Evolutionary conservation across 176 grass and related monocot species (phyloP).

Genomic region (Leersia perrieri): DNA sequence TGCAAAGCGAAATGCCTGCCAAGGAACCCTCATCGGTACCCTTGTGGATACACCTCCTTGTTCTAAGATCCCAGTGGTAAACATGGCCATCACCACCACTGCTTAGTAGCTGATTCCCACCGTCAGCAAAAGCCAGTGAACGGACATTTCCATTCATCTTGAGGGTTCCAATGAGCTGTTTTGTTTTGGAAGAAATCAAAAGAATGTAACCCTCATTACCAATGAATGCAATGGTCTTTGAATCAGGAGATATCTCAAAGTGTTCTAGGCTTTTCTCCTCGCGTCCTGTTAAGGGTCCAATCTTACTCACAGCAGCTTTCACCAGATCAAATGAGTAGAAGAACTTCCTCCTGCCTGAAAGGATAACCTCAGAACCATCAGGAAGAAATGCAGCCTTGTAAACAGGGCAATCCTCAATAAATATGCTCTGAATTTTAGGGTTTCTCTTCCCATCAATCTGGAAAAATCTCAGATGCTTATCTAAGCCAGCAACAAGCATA

Average conservation of each 20-base stretch:
- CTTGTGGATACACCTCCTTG: constrained; percentile 76
- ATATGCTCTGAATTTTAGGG: constrained; percentile 72
- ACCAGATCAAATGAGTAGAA: constrained; percentile 87
- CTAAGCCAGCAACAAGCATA: constrained; percentile 67
- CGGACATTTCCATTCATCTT: constrained; percentile 85
- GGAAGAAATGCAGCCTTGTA: constrained; percentile 72
- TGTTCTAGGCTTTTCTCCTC: constrained; percentile 83
- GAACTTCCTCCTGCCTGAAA: constrained; percentile 73
- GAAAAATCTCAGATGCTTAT: constrained; percentile 70
- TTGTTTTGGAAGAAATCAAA: constrained; percentile 74
- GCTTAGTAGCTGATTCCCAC: constrained; percentile 62
- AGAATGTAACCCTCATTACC: constrained; percentile 86
- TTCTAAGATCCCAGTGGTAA: constrained; percentile 86
- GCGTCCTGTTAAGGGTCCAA: constrained; percentile 60
- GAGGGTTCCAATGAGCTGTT: constrained; percentile 74
- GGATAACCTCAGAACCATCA: constrained; percentile 75
- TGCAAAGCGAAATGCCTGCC: constrained; percentile 48
- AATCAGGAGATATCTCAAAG: constrained; percentile 90
- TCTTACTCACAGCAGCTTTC: constrained; percentile 60
- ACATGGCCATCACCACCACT: constrained; percentile 70
- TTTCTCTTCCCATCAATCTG: constrained; percentile 82
- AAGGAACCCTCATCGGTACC: constrained; percentile 71
- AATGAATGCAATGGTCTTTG: constrained; percentile 74
- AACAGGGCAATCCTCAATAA: constrained; percentile 57
- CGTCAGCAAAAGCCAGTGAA: constrained; percentile 64